These are phyloP conservation scores for Hyaloperonospora brassicae DNA, from an alignment of 352 stramenopile species.

Conservation along the genomic window DNA sequence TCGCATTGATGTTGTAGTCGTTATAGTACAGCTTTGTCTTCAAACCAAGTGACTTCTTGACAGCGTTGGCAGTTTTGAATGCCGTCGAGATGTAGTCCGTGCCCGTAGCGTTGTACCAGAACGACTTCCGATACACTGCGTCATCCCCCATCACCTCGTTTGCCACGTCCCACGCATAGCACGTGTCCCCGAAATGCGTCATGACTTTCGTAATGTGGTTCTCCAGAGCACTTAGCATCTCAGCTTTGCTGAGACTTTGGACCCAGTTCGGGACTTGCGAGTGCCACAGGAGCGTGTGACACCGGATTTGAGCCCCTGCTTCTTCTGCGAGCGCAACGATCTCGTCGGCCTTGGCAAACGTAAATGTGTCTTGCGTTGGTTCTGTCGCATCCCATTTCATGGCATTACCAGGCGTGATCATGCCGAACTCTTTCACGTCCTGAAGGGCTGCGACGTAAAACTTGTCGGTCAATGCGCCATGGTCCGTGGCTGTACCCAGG, in stretches of 20 bases:
- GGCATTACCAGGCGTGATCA: slow-evolving; percentile 26
- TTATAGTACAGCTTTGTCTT: slow-evolving; percentile 28
- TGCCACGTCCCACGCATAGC: slow-evolving; percentile 29
- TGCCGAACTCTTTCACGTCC: slow-evolving; percentile 24
- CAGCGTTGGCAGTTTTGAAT: slow-evolving; percentile 22
- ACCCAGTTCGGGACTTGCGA: slow-evolving; percentile 23
- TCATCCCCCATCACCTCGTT: slow-evolving; percentile 31
- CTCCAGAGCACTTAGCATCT: slow-evolving; percentile 22
- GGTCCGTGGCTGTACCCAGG: slow-evolving; percentile 22
- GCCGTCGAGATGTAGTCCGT: slow-evolving; percentile 26
- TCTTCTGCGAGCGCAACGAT: slow-evolving; percentile 18
- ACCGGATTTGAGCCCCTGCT: slow-evolving; percentile 21
- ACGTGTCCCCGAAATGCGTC: slow-evolving; percentile 26
- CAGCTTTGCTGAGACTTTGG: slow-evolving; percentile 16
- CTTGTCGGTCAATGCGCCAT: slow-evolving; percentile 10
- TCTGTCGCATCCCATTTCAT: slow-evolving; percentile 22
- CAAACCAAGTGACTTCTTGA: slow-evolving; percentile 23
- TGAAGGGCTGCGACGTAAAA: slow-evolving; percentile 18
- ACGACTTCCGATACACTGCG: slow-evolving; percentile 18
- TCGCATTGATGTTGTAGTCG: slow-evolving; percentile 26
- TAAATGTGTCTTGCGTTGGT: slow-evolving; percentile 14
- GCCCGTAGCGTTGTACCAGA: slow-evolving; percentile 30
- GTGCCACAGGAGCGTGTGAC: slow-evolving; percentile 25
- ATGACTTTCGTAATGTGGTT: slow-evolving; percentile 31
- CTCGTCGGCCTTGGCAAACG: slow-evolving; percentile 13